phyloP scores from a whole-genome alignment of 805 yeast genomes.

The Candida maesae region DNA sequence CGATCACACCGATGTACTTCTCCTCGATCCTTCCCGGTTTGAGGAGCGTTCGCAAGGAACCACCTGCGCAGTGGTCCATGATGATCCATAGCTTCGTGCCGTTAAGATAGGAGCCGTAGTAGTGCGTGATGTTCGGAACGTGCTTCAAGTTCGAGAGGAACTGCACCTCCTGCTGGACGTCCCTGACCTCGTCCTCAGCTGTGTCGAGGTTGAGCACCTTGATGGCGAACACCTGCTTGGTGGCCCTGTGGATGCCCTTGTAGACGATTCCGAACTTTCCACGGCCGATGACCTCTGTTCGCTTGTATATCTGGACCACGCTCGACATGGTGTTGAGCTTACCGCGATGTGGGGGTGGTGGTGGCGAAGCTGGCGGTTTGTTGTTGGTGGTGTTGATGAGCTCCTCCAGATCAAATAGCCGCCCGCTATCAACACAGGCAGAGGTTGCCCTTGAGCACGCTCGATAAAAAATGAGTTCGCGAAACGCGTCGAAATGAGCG shows the following conservation, averaged over 20 bases:
- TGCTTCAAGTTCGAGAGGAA: constrained; percentile 77
- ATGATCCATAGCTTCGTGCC: constrained; percentile 96
- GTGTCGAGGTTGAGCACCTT: constrained; percentile 91
- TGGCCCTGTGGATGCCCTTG: constrained; percentile 69
- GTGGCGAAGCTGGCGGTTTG: neutral
- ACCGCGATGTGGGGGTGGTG: neutral
- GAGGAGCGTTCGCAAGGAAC: constrained; percentile 68
- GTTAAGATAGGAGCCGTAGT: constrained; percentile 80
- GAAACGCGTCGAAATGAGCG: no score
- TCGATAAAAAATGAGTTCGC: no score
- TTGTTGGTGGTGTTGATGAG: neutral
- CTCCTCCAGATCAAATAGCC: neutral
- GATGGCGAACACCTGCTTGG: constrained; percentile 83
- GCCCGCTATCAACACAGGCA: neutral
- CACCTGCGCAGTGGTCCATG: constrained; percentile 98
- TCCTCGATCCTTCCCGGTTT: constrained; percentile 90
- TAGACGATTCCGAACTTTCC: constrained; percentile 98
- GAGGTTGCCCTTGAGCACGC: no score
- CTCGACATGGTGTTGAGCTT: constrained; percentile 15
- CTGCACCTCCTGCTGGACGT: constrained; percentile 90
- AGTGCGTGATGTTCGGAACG: constrained; percentile 89
- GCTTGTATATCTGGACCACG: constrained; percentile 48
- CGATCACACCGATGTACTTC: constrained; percentile 73
- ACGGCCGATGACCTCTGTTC: constrained; percentile 89
- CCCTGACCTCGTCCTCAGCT: constrained; percentile 88